Base-by-base conservation (phyloP, 345 rosid genomes). In the Odontarrhena argentea region DNA sequence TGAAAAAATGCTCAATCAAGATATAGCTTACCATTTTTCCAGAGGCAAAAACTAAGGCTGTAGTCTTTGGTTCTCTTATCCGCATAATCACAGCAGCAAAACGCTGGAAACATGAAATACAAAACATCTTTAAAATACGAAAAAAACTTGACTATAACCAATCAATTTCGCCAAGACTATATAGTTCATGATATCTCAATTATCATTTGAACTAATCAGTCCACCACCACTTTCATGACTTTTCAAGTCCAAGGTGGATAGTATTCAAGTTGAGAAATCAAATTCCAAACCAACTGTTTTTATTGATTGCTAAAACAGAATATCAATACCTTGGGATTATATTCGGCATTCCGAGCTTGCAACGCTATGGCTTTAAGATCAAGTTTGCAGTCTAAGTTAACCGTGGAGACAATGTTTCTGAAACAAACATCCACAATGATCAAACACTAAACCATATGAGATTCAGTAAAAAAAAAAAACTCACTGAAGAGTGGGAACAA, bases 401-500 rank as follows among this genome's bases (percentile, higher is more conserved):
- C 95, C 0, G 95, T 87, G 0, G 95, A 85, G 10, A 87, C 95
- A 54, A 87, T 84, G 75, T 87, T 87, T 69, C 95, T 87, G 75
- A 50, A 64, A 57, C 48, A 61, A 34, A 61, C 54, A 55, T 13
- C 12, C 25, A 61, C 26, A 53, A 8, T 14, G 8, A 55, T 24
- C 15, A 60, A 68, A 9, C 42, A 46, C 14, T 2, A 28, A 37
- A 54, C 7, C 63, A 9, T 12, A n/a, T 11, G 6, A 67, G 12
- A 24, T 24, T 26, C 18, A 30, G 6, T 24, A 6, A 18, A 45
- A 18, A n/a, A 43, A 55, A 8, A 41, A 1, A 55, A 68, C 99
- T 84, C 80, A 94, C 99, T 94, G 99, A 63, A 94, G 91, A 67
- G 96, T 88, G 10, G 99, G 99, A 63, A 91, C 86, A 55, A 94